Conservation (phyloP, 805 yeast species). For the Candida fluviatilis region DNA sequence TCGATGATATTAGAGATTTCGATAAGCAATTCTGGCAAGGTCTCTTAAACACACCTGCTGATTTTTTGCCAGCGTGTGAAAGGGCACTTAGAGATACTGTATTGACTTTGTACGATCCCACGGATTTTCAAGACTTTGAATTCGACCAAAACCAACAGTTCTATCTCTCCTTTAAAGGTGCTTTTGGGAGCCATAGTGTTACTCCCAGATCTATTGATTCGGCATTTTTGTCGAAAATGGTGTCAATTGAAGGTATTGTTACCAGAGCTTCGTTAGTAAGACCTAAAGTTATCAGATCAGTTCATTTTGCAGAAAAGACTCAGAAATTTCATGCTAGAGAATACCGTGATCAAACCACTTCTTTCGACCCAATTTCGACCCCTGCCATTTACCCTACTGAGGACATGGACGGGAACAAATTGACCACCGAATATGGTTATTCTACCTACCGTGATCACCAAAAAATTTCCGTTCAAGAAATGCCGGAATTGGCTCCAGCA, state of each 20-base stretch:
- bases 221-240: conserved; percentile 68
- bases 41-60: conserved; percentile 70
- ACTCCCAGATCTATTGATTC: conserved; percentile 87
- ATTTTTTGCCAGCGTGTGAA: conserved; percentile 84
- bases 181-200: conserved; percentile 83
- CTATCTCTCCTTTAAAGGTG: conserved; percentile 79
- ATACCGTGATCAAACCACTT: conserved; percentile 88
- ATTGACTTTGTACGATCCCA: conserved; percentile 63
- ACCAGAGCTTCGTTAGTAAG: conserved; percentile 90
- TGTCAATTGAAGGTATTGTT: conserved; percentile 92
- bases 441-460: conserved; percentile 93
- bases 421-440: conserved; percentile 88
- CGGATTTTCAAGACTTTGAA: conserved; percentile 40
- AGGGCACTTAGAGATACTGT: conserved; percentile 81
- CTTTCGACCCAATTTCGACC: conserved; percentile 78
- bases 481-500: conserved; percentile 97
- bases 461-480: conserved; percentile 88
- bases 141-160: conserved; percentile 59
- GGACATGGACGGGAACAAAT: conserved; percentile 85
- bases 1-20: conserved; percentile 86
- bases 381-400: conserved; percentile 89
- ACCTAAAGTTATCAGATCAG: conserved; percentile 87
- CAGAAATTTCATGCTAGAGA: conserved; percentile 86
- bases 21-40: conserved; percentile 79
- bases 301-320: conserved; percentile 85